phyloP scores from a whole-genome alignment of 2,329 filamentous ascomycete species.

The Hymenoscyphus linearis region DNA sequence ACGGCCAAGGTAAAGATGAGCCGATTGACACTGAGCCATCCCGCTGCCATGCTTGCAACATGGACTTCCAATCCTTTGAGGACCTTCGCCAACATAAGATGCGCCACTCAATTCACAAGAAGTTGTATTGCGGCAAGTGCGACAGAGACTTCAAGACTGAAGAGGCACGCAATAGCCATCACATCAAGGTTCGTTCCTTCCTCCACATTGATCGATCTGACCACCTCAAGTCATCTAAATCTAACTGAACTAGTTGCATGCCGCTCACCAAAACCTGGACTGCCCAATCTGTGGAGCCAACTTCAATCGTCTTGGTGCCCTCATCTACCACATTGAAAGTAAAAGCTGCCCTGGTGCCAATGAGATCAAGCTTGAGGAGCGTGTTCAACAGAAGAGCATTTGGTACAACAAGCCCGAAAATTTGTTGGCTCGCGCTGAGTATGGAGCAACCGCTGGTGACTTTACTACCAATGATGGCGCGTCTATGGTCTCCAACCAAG shows the following conservation, averaged over 20 bases:
- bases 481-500: not conserved
- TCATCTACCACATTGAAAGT: slow-evolving; percentile 22
- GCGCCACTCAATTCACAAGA: not conserved
- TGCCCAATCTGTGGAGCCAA: slow-evolving; percentile 17
- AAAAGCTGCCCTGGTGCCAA: slow-evolving; percentile 12
- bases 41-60: not conserved
- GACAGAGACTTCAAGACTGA: slow-evolving; percentile 15
- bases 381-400: slow-evolving; percentile 3
- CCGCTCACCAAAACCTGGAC: slow-evolving; percentile 16
- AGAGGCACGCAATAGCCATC: slow-evolving; percentile 4
- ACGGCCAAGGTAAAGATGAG: not conserved
- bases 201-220: not conserved
- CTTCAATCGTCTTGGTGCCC: slow-evolving; percentile 20
- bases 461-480: not conserved
- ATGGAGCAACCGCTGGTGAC: slow-evolving; percentile 6
- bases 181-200: not conserved
- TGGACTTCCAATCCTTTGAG: not conserved
- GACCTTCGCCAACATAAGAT: slow-evolving; percentile 12
- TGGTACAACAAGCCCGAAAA: slow-evolving; percentile 5
- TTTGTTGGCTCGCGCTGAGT: slow-evolving; percentile 5
- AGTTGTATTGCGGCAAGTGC: slow-evolving; percentile 15
- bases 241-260: slow-evolving; percentile 16
- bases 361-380: slow-evolving; percentile 3
- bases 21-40: not conserved
- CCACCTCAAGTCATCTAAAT: not conserved